phyloP scores from a whole-genome alignment of 202 grass and related monocot genomes.

The Schoenoplectus triqueter region DNA sequence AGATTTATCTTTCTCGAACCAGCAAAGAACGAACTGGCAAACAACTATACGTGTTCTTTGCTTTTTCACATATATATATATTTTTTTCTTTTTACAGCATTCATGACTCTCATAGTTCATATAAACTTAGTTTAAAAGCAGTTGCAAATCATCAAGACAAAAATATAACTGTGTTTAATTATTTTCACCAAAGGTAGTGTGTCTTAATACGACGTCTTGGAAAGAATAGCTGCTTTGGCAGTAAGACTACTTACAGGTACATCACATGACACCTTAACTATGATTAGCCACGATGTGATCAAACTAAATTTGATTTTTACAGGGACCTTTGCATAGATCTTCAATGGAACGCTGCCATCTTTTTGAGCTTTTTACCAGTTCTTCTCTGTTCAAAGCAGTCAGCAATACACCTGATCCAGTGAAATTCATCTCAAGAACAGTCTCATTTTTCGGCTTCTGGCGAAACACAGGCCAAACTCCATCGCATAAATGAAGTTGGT shows the following conservation, averaged over 20 bases:
- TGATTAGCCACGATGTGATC: conserved; percentile 61
- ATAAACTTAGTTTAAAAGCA: no score
- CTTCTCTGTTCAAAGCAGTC: conserved; percentile 32
- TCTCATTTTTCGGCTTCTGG: conserved; percentile 60
- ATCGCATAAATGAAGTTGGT: conserved; percentile 39
- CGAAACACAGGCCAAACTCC: conserved; percentile 67
- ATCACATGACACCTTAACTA: conserved; percentile 52
- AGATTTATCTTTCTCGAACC: not conserved
- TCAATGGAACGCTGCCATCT: conserved; percentile 50
- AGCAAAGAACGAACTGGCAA: conserved; percentile 45
- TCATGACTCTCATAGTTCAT: no score
- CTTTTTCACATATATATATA: no score
- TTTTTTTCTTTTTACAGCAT: no score
- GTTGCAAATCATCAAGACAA: no score
- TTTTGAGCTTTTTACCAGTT: conserved; percentile 30
- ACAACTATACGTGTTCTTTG: no score
- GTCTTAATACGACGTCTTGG: conserved; percentile 52
- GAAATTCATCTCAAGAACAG: conserved; percentile 38
- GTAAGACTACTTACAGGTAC: conserved; percentile 52
- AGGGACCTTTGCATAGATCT: conserved; percentile 46
- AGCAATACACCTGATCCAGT: conserved; percentile 38
- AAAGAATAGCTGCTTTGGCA: conserved; percentile 33
- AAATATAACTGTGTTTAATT: no score
- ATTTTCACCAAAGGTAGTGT: conserved; percentile 50
- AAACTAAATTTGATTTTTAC: conserved; percentile 54